A percentile compares a stretch with the other conserved stretches of the same genome.
Conservation (phyloP, 345 rosid species). For the Eucalyptus erythrocorys region DNA sequence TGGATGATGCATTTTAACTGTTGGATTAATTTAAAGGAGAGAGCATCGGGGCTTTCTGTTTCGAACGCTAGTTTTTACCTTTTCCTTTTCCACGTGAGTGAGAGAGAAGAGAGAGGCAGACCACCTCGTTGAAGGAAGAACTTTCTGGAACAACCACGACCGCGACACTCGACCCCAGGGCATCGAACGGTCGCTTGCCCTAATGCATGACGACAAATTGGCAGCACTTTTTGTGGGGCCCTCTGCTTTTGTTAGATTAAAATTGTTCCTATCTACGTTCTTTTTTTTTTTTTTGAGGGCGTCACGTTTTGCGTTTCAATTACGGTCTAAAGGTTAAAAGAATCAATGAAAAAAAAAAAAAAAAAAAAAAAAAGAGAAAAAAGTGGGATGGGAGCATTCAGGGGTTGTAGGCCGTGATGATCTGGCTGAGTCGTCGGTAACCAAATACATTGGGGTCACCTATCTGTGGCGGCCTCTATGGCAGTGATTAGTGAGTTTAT, state of each 20-base stretch:
- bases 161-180: neutral
- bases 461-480: neutral
- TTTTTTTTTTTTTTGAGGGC: neutral
- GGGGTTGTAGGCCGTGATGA: neutral
- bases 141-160: neutral
- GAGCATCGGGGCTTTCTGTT: neutral
- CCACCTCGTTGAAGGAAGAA: neutral
- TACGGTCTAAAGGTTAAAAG: neutral
- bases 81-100: neutral
- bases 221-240: neutral
- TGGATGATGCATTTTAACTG: neutral
- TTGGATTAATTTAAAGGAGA: neutral
- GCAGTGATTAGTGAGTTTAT: rapidly evolving
- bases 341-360: neutral
- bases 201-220: neutral
- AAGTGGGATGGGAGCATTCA: neutral
- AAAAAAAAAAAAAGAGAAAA: neutral
- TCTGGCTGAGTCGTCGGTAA: neutral
- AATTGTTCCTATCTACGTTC: neutral
- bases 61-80: neutral
- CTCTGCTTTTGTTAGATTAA: neutral
- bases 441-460: neutral
- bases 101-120: neutral
- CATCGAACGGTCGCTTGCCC: neutral
- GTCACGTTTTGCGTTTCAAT: neutral